Conservation (phyloP, 2,329 filamentous ascomycete genomes). For the Fusarium sterilihyphosum region DNA sequence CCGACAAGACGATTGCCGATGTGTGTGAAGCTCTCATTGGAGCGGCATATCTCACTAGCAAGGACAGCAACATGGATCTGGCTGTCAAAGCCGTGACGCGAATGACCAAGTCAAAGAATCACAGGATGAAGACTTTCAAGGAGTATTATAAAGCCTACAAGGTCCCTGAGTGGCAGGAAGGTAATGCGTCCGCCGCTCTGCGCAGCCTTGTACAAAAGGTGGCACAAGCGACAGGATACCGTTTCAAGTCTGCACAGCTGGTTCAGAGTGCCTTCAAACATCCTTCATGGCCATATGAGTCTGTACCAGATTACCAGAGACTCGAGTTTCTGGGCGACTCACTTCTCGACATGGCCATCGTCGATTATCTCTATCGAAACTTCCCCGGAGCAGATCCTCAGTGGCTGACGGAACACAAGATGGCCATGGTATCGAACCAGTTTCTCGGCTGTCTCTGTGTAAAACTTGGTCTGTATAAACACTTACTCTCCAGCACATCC, state of each 20-base stretch:
- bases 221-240: slow-evolving; percentile 64
- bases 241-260: slow-evolving; percentile 79
- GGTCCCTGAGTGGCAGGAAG: slow-evolving; percentile 76
- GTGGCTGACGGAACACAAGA: slow-evolving; percentile 98
- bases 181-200: slow-evolving; percentile 71
- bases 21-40: slow-evolving; percentile 96
- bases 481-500: slow-evolving; percentile 68
- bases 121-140: slow-evolving; percentile 73
- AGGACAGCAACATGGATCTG: slow-evolving; percentile 60
- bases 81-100: slow-evolving; percentile 72
- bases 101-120: slow-evolving; percentile 75
- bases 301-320: slow-evolving; percentile 85
- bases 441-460: slow-evolving; percentile 88
- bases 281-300: slow-evolving; percentile 84
- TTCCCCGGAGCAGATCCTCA: slow-evolving; percentile 87
- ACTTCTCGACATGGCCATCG: slow-evolving; percentile 84
- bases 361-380: slow-evolving; percentile 81
- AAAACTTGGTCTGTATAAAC: slow-evolving; percentile 78
- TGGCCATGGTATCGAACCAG: slow-evolving; percentile 98
- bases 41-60: slow-evolving; percentile 72
- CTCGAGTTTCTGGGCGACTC: slow-evolving; percentile 94
- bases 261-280: slow-evolving; percentile 89
- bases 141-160: slow-evolving; percentile 79
- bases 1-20: slow-evolving; percentile 92
- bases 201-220: slow-evolving; percentile 74